A percentile compares a stretch with the other conserved stretches of the same genome.
These are phyloP conservation scores for Eremochloa ophiuroides DNA, from an alignment of 176 grass and related monocot genomes.

Conservation along the genomic window DNA sequence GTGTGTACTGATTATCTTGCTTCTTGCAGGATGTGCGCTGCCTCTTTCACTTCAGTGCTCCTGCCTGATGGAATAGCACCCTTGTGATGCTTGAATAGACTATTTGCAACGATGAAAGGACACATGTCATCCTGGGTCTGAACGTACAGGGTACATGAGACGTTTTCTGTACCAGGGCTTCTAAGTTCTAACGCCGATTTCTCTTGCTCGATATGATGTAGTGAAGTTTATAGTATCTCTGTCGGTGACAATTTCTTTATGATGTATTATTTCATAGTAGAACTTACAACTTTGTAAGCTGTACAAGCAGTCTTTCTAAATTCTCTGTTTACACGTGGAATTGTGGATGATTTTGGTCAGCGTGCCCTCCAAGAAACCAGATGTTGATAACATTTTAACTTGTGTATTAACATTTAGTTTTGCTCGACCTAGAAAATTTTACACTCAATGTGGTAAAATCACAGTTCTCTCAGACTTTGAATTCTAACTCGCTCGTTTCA, in stretches of 20 bases:
- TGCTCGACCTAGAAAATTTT: neutral
- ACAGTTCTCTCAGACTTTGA: neutral
- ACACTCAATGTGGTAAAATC: no score
- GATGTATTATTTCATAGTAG: constrained; percentile 9
- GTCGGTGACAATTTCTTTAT: neutral
- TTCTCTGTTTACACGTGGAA: constrained; percentile 16
- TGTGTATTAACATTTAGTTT: neutral
- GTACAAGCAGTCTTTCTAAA: constrained; percentile 2
- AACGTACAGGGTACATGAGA: constrained; percentile 13
- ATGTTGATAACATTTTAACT: neutral
- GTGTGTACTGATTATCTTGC: neutral
- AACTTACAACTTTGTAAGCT: constrained; percentile 22
- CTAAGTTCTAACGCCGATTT: neutral
- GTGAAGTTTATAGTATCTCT: neutral
- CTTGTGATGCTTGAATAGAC: neutral
- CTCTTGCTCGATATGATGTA: constrained; percentile 18
- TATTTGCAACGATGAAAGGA: neutral
- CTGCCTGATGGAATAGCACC: constrained; percentile 18
- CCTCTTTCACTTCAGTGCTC: neutral
- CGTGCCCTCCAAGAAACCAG: neutral
- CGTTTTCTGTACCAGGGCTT: constrained; percentile 5
- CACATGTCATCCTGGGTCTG: neutral
- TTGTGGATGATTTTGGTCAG: neutral
- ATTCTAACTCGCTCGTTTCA: neutral
- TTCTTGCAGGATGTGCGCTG: neutral